Percentiles rank a stretch among this genome's conserved stretches.
Evolutionary conservation across 2,329 filamentous ascomycete species (phyloP).

Genomic region (Scedosporium apiospermum): DNA sequence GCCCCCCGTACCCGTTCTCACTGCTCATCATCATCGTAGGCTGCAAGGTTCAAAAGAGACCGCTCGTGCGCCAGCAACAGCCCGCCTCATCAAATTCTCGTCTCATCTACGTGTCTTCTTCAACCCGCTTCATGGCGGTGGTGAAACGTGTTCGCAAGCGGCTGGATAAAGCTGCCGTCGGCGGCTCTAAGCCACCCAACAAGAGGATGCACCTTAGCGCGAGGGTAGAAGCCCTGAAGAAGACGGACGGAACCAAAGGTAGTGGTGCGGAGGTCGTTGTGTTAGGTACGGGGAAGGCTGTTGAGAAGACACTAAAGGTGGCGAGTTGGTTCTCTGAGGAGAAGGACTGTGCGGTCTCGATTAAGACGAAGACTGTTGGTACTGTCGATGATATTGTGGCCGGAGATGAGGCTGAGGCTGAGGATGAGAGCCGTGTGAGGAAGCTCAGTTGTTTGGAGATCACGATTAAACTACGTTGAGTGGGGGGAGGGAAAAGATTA

Average conservation of each 20-base stretch:
- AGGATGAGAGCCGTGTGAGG: slow-evolving; percentile 31
- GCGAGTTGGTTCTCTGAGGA: slow-evolving; percentile 57
- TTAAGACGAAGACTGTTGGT: slow-evolving; percentile 54
- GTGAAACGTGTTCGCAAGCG: slow-evolving; percentile 56
- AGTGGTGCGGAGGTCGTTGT: slow-evolving; percentile 39
- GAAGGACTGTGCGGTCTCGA: slow-evolving; percentile 44
- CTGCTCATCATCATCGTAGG: slow-evolving; percentile 22
- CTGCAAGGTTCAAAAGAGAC: slow-evolving; percentile 38
- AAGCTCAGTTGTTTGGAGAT: slow-evolving; percentile 43
- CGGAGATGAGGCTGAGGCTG: slow-evolving; percentile 25
- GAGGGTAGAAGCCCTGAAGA: slow-evolving; percentile 33
- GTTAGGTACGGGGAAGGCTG: slow-evolving; percentile 57
- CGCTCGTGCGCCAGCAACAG: slow-evolving; percentile 29
- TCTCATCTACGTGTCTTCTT: slow-evolving; percentile 55
- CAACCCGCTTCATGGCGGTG: slow-evolving; percentile 58
- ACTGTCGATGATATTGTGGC: slow-evolving; percentile 57
- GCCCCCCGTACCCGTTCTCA: background rate
- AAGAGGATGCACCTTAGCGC: slow-evolving; percentile 35
- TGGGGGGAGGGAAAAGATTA: background rate
- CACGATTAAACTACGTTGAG: slow-evolving; percentile 34
- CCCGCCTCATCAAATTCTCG: slow-evolving; percentile 32
- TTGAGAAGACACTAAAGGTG: slow-evolving; percentile 52
- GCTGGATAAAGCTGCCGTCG: slow-evolving; percentile 42
- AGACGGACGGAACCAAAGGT: slow-evolving; percentile 15
- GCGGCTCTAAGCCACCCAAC: slow-evolving; percentile 7